These are phyloP conservation scores for Przewalskia tangutica DNA, from an alignment of 257 asterid genomes.

Conservation along the genomic window DNA sequence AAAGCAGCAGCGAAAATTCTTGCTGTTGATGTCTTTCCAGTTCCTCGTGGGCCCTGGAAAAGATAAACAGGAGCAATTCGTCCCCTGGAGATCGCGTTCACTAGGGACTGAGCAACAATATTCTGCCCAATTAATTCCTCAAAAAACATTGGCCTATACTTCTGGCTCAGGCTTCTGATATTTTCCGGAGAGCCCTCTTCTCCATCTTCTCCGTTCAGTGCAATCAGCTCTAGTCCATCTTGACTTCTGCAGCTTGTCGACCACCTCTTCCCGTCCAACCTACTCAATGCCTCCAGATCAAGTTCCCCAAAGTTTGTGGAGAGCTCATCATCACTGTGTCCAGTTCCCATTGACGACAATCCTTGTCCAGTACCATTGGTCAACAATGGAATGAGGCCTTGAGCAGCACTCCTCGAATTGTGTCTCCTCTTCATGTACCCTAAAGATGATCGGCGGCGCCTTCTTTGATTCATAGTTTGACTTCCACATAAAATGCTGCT, in stretches of 20 bases:
- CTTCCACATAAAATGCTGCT: constrained; percentile 64
- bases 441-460: constrained; percentile 38
- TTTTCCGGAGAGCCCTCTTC: constrained; percentile 62
- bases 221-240: constrained; percentile 57
- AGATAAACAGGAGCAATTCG: constrained; percentile 79
- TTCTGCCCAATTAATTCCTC: constrained; percentile 85
- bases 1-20: constrained; percentile 78
- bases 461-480: constrained; percentile 34
- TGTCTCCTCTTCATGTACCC: constrained; percentile 54
- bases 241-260: constrained; percentile 82
- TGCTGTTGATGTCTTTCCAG: constrained; percentile 86
- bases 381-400: constrained; percentile 67
- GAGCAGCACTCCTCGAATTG: constrained; percentile 34
- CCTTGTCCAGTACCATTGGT: constrained; percentile 34
- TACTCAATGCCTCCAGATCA: constrained; percentile 78
- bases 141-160: constrained; percentile 78
- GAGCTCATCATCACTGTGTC: constrained; percentile 60
- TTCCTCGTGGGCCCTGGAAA: constrained; percentile 97
- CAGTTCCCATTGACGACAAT: constrained; percentile 53
- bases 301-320: constrained; percentile 68
- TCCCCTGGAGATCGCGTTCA: constrained; percentile 49
- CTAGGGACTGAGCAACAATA: constrained; percentile 69
- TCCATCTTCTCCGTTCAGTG: constrained; percentile 33
- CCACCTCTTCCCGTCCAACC: constrained; percentile 81
- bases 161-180: constrained; percentile 65